Evolutionary conservation across 257 asterid species (phyloP).

Genomic region (Cinchona pubescens): DNA sequence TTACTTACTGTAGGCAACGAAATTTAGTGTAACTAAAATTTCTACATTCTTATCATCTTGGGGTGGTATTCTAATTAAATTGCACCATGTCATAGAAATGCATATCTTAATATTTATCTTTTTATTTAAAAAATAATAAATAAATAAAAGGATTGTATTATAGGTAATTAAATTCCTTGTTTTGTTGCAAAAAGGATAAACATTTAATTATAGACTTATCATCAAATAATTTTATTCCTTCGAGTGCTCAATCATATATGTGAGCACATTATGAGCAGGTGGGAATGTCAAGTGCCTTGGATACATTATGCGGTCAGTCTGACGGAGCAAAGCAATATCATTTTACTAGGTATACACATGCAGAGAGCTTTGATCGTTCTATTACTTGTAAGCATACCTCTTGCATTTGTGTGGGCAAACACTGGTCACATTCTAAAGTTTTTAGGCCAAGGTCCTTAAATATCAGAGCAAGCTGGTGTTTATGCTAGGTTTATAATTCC

Average conservation of each 20-base stretch:
- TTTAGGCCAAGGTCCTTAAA: conserved; percentile 68
- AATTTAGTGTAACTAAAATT: no score
- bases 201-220: not conserved
- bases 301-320: conserved; percentile 81
- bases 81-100: no score
- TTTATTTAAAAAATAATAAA: no score
- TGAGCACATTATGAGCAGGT: conserved; percentile 36
- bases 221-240: not conserved
- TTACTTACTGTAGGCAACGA: no score
- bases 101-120: no score
- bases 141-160: no score
- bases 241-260: no score
- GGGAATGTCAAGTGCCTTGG: conserved; percentile 90
- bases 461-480: conserved; percentile 63
- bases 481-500: conserved; percentile 74
- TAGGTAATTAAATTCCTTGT: no score
- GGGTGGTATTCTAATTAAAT: no score
- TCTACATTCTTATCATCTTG: no score
- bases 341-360: conserved; percentile 76
- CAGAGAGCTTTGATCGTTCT: conserved; percentile 74
- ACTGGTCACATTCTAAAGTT: conserved; percentile 54
- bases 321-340: conserved; percentile 80
- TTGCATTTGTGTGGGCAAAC: conserved; percentile 64
- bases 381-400: conserved; percentile 56
- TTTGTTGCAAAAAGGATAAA: not conserved